A percentile compares a stretch with the other conserved stretches of the same genome.
Conservation (phyloP, 2,329 filamentous ascomycete genomes). For the Diaporthe sp. region DNA sequence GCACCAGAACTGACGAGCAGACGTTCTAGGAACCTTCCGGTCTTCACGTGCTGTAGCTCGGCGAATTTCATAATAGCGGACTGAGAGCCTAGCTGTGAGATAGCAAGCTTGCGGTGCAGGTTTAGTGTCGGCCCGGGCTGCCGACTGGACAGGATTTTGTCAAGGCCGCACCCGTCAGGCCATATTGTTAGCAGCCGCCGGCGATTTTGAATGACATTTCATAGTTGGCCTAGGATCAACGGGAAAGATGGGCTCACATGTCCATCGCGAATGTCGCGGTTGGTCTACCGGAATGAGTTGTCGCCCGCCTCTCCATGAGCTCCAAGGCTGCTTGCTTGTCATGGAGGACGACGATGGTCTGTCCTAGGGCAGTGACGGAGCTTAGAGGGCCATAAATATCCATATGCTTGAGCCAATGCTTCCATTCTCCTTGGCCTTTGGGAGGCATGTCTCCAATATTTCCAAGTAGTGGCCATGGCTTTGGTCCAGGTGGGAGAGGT, state of each 20-base stretch:
- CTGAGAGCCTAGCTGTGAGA: slow-evolving; percentile 10
- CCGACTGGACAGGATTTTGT: background rate
- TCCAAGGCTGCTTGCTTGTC: slow-evolving; percentile 44
- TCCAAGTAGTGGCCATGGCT: slow-evolving; percentile 60
- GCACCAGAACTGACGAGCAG: background rate
- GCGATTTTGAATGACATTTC: background rate
- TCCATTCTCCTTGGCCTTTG: slow-evolving; percentile 50
- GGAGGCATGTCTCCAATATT: slow-evolving; percentile 64
- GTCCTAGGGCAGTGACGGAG: slow-evolving; percentile 56
- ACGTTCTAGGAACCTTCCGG: background rate
- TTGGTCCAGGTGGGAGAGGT: slow-evolving; percentile 62
- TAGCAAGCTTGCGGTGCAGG: slow-evolving; percentile 18
- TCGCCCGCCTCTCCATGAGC: slow-evolving; percentile 25
- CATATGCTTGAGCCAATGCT: slow-evolving; percentile 58
- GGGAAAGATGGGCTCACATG: background rate
- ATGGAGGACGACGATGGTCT: slow-evolving; percentile 57
- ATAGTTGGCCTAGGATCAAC: background rate
- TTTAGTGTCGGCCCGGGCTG: background rate
- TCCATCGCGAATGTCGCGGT: slow-evolving; percentile 33
- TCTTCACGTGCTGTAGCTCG: background rate
- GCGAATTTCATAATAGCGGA: background rate
- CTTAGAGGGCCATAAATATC: slow-evolving; percentile 54
- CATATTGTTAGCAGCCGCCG: background rate
- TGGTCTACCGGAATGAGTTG: slow-evolving; percentile 20
- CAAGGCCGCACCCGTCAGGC: slow-evolving; percentile 8